A percentile compares a stretch with the other conserved stretches of the same genome.
Conservation (phyloP, 768 basidiomycete genomes). For the Termitomyces sp. region DNA sequence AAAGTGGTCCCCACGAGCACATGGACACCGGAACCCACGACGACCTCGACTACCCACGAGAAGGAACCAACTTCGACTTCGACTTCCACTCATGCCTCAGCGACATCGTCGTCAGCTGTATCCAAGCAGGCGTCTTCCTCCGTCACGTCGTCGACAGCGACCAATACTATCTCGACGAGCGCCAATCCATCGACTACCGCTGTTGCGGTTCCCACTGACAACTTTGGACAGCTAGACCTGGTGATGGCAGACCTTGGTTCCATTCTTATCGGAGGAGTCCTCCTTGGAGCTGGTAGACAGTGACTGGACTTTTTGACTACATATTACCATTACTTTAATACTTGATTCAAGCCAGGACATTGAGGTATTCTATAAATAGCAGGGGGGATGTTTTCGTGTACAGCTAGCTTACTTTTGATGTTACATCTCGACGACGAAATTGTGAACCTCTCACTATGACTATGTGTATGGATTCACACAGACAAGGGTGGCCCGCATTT, state of each 20-base stretch:
- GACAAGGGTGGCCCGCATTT: too few species aligned
- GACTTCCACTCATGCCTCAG: not conserved
- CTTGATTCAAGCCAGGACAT: too few species aligned
- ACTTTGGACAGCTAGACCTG: slow-evolving; percentile 10
- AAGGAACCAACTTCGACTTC: slow-evolving; percentile 7
- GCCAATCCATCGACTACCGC: slow-evolving; percentile 6
- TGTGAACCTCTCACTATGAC: too few species aligned
- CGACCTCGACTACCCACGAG: slow-evolving; percentile 5
- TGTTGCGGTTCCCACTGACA: slow-evolving; percentile 8
- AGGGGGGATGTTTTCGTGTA: too few species aligned
- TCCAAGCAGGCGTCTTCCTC: slow-evolving; percentile 2
- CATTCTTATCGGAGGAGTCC: slow-evolving; percentile 9
- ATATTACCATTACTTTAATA: too few species aligned
- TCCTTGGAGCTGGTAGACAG: slow-evolving; percentile 1
- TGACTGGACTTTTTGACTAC: not conserved
- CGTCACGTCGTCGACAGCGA: not conserved
- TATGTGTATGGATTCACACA: too few species aligned
- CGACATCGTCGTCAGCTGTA: slow-evolving; percentile 1
- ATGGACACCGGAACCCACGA: slow-evolving; percentile 9
- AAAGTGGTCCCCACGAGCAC: slow-evolving; percentile 15
- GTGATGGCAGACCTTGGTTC: slow-evolving; percentile 10
- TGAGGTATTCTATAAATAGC: too few species aligned
- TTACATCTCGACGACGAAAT: too few species aligned
- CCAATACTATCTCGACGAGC: not conserved
- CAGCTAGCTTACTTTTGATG: too few species aligned